phyloP scores from a whole-genome alignment of 192 early-diverging fungal species.

The Gamsiella multidivaricata region DNA sequence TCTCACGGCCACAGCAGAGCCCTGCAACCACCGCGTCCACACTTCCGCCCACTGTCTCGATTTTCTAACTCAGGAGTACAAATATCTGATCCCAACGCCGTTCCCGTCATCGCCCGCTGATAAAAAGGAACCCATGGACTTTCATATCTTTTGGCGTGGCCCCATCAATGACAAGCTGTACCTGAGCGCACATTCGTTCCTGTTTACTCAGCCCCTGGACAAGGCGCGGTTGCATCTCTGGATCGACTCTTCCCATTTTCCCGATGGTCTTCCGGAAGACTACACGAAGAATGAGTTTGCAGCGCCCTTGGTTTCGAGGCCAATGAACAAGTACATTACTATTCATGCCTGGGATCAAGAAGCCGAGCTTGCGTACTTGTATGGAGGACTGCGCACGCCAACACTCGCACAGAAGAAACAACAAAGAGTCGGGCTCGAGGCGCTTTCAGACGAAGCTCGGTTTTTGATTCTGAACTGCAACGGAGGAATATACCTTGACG shows the following conservation, averaged over 20 bases:
- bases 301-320: slow-evolving; percentile 11
- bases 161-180: slow-evolving; percentile 50
- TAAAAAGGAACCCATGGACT: slow-evolving; percentile 22
- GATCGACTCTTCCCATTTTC: slow-evolving; percentile 47
- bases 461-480: slow-evolving; percentile 50
- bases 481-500: slow-evolving; percentile 54
- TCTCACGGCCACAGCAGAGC: slow-evolving; percentile 19
- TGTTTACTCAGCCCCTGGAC: slow-evolving; percentile 51
- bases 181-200: slow-evolving; percentile 31
- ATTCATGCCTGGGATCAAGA: slow-evolving; percentile 43
- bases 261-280: slow-evolving; percentile 32
- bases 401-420: too few relatives aligned
- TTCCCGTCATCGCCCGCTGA: neutral
- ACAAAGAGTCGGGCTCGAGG: slow-evolving; percentile 32
- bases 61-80: slow-evolving; percentile 14
- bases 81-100: slow-evolving; percentile 13
- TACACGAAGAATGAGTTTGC: slow-evolving; percentile 27
- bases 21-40: slow-evolving; percentile 27
- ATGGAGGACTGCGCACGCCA: neutral
- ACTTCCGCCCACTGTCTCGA: slow-evolving; percentile 39
- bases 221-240: slow-evolving; percentile 38
- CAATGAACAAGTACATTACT: slow-evolving; percentile 14
- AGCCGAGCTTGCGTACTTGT: slow-evolving; percentile 11
- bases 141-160: slow-evolving; percentile 54
- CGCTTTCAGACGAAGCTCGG: slow-evolving; percentile 50